Percentiles rank a stretch among this genome's conserved stretches.
phyloP scores from a whole-genome alignment of 73 alveolate genomes.

The Paramecium sonneborni region DNA sequence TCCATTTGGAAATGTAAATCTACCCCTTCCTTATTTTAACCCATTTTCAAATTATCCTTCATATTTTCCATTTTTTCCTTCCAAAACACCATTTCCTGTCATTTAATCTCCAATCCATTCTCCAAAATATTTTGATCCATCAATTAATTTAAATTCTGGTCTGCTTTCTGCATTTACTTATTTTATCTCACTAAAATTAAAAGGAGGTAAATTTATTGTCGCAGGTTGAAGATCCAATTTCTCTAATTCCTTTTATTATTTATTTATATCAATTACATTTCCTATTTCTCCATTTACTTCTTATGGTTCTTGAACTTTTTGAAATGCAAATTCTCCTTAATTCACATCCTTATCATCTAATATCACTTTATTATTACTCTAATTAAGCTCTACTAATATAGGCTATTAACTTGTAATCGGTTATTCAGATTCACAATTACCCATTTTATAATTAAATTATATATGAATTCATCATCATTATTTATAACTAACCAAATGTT shows the following conservation, averaged over 20 bases:
- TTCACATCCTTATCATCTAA: not conserved
- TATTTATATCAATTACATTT: not conserved
- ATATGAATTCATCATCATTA: not conserved
- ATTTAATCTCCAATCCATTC: constrained; percentile 42
- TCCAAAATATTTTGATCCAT: constrained; percentile 52
- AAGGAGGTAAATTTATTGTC: constrained; percentile 5
- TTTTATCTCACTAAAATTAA: not conserved
- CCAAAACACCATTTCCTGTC: constrained; percentile 42
- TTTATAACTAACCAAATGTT: not conserved
- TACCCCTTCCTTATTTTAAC: constrained; percentile 66
- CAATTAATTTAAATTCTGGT: constrained; percentile 11
- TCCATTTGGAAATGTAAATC: constrained; percentile 46
- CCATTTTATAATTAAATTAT: constrained; percentile 18
- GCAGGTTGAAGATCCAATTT: not conserved
- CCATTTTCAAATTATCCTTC: constrained; percentile 70
- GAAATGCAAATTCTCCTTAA: not conserved
- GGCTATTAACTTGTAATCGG: not conserved
- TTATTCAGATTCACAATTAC: not conserved
- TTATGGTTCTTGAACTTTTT: not conserved
- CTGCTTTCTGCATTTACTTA: not conserved
- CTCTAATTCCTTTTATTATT: not conserved
- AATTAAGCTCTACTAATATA: not conserved
- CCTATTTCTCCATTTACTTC: not conserved
- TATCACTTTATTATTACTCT: not conserved
- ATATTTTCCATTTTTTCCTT: constrained; percentile 48